Conservation (phyloP, 306 rosid genomes). For the Trifolium fragiferum region DNA sequence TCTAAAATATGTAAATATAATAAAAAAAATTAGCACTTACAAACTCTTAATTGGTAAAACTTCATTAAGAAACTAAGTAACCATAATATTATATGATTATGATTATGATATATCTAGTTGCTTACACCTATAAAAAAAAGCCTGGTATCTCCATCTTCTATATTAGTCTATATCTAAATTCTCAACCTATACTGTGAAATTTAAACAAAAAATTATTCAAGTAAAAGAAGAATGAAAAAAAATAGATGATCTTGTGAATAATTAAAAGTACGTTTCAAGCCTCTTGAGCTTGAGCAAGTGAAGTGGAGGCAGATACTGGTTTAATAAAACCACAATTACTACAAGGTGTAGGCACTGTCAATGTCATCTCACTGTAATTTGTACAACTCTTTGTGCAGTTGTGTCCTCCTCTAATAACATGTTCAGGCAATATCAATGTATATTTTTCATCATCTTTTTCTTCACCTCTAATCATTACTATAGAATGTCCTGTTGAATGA, state of each 20-base stretch:
- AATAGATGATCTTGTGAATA: background rate
- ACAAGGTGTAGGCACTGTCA: constrained; percentile 31
- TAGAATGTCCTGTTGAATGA: constrained; percentile 81
- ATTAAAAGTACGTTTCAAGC: constrained; percentile 3
- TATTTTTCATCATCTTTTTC: constrained; percentile 43
- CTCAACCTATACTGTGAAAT: constrained; percentile 10
- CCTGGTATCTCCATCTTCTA: background rate
- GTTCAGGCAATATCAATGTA: constrained; percentile 60
- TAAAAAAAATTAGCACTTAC: background rate
- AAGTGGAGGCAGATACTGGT: background rate
- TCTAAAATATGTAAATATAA: no score
- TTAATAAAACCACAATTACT: constrained; percentile 51
- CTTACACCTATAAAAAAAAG: background rate
- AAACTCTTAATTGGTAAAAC: constrained; percentile 4
- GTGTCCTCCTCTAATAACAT: constrained; percentile 56
- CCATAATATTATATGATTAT: background rate
- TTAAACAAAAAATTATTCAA: background rate
- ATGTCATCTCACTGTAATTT: constrained; percentile 50
- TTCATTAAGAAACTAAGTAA: background rate
- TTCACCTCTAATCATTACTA: constrained; percentile 48
- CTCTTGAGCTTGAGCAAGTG: background rate
- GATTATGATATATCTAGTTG: constrained; percentile 14
- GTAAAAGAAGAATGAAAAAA: background rate
- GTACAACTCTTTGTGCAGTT: constrained; percentile 53
- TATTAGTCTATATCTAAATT: background rate